Conservation (phyloP, 306 rosid species). For the Cyamopsis tetragonoloba region DNA sequence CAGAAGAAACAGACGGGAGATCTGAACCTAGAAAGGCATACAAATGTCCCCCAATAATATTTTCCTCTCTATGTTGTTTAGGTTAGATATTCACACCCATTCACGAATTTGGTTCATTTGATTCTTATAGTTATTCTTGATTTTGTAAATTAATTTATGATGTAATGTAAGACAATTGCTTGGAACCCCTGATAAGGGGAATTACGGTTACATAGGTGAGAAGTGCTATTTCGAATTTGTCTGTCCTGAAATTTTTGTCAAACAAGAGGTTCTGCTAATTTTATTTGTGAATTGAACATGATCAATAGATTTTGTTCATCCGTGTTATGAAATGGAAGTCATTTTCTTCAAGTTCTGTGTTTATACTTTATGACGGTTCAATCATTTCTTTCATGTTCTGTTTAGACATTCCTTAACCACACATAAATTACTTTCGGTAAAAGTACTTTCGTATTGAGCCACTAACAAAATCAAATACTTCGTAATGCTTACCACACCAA, state of each 20-base stretch:
- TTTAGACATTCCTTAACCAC: too few relatives aligned
- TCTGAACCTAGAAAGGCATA: constrained; percentile 24
- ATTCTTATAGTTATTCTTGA: neutral
- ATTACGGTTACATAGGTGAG: neutral
- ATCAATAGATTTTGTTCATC: neutral
- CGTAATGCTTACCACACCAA: too few relatives aligned
- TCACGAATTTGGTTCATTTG: neutral
- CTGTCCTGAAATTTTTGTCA: neutral
- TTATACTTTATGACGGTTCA: too few relatives aligned
- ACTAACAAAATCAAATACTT: too few relatives aligned
- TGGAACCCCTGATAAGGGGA: neutral
- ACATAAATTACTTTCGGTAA: too few relatives aligned
- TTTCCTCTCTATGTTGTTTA: neutral
- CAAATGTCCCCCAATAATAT: constrained; percentile 28
- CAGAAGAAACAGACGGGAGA: constrained; percentile 37
- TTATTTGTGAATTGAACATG: neutral
- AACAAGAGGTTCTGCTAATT: neutral
- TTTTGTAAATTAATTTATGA: constrained; percentile 2
- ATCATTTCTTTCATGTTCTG: too few relatives aligned
- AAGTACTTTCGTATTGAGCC: too few relatives aligned
- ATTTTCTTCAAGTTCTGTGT: neutral
- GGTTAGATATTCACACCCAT: neutral
- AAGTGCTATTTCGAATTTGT: neutral
- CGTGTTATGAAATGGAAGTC: neutral
- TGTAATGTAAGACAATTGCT: constrained; percentile 12